phyloP scores from a whole-genome alignment of 2,329 filamentous ascomycete species.

The Erysiphe pulchra region DNA sequence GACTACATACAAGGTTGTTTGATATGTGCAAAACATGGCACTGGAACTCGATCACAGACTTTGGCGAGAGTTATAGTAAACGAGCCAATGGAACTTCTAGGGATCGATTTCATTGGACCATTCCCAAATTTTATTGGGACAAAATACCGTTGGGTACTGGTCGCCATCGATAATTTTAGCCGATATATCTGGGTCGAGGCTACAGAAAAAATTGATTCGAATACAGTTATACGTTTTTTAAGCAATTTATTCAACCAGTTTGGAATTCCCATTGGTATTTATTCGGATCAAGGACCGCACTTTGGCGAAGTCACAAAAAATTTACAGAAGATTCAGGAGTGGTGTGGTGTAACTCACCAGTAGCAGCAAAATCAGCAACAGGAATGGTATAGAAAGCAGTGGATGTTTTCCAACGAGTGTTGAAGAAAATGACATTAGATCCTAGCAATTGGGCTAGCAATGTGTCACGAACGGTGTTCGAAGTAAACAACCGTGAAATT shows the following conservation, averaged over 20 bases:
- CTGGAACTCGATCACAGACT: neutral
- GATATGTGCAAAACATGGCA: neutral
- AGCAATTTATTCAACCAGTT: neutral
- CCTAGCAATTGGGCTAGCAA: neutral
- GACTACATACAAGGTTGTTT: neutral
- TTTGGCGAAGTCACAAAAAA: neutral
- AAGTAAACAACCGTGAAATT: neutral
- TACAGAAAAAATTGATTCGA: neutral
- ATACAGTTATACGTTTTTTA: neutral
- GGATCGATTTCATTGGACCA: neutral
- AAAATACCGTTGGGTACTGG: neutral
- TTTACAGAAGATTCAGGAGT: neutral
- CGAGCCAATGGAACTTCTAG: neutral
- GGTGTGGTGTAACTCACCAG: neutral
- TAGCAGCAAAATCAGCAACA: neutral
- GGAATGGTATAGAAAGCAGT: conserved; percentile 1
- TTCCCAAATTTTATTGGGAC: neutral
- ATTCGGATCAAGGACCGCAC: neutral
- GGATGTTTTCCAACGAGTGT: neutral
- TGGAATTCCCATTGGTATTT: neutral
- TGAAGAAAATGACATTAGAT: neutral
- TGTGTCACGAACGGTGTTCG: neutral
- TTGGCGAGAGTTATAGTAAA: neutral
- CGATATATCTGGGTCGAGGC: conserved; percentile 1
- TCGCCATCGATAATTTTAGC: conserved; percentile 1